Base-by-base conservation (phyloP, 176 grass and related monocot species). In the Cocos nucifera region DNA sequence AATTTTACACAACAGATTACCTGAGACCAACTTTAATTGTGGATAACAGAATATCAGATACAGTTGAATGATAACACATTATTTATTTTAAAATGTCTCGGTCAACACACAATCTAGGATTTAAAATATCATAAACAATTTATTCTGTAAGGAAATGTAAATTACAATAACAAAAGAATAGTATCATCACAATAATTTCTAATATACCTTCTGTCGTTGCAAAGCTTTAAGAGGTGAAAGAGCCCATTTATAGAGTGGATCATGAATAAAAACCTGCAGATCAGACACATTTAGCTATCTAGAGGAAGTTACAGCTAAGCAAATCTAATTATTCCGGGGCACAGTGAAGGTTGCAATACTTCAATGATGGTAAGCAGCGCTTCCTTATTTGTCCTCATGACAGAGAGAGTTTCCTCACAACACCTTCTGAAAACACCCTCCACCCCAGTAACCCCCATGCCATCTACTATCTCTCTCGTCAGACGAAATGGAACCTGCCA, bases 211-310 rank as follows among this genome's bases (percentile, higher is more conserved):
- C 54, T 96, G 83, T 59, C 83, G 83, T 24, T 90, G 92, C 53
- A 96, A 90, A 77, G 92, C 86, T 80, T 96, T 96, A 62, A 90
- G 62, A 55, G 92, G 92, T 59, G 92, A 96, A 59, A 96, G 92
- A 51, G 92, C 92, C 92, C 92, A 96, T 77, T 96, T 96, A 79
- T 96, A 96, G n/a, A 96, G 66, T 28, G 92, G 92, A 60, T 96
- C 87, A 80, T 96, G 92, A 57, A 96, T 75, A 65, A 96, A 96
- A 57, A 90, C 86, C 90, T 82, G 68, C 61, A 27, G 18, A 63
- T 76, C 12, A 49, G 19, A 44, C 26, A 52, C 14, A 48, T 14
- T 44, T 44, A 44, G 35, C 10, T 44, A 44, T 44, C 35, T 2
- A 12, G 35, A 44, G 28, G 28, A 30, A 6, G 35, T 44, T 9